Percentiles rank a stretch among this genome's conserved stretches.
Conservation (phyloP, 306 rosid species). For the Pyrus communis region DNA sequence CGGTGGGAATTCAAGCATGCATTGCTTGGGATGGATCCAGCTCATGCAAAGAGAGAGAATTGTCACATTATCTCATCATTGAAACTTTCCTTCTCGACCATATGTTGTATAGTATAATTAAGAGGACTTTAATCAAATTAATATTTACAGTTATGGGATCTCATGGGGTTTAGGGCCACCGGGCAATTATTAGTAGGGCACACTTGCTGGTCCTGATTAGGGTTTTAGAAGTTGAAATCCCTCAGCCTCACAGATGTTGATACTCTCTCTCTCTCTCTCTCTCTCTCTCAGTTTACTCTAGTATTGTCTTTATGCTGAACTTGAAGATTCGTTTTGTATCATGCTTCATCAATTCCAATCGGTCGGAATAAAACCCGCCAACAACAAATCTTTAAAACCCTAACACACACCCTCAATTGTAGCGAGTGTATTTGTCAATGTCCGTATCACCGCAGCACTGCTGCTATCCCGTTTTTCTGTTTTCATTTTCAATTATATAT, state of each 20-base stretch:
- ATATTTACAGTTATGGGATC: conserved; percentile 25
- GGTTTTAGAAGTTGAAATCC: conserved; percentile 20
- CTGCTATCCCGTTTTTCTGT: neutral
- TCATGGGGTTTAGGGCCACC: conserved; percentile 27
- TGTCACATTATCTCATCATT: too few relatives aligned
- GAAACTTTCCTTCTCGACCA: neutral
- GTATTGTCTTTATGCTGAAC: conserved; percentile 19
- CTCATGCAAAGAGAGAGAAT: too few relatives aligned
- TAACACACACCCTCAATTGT: neutral
- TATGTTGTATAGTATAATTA: neutral
- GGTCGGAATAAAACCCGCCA: conserved; percentile 80
- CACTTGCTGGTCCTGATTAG: conserved; percentile 41
- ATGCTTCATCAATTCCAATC: conserved; percentile 37
- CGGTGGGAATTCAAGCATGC: too few relatives aligned
- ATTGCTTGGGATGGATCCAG: too few relatives aligned
- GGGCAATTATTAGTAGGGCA: conserved; percentile 63
- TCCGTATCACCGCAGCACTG: neutral
- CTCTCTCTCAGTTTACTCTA: neutral
- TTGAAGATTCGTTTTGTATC: conserved; percentile 27
- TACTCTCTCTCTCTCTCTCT: neutral
- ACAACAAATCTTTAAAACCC: conserved; percentile 21
- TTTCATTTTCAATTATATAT: neutral
- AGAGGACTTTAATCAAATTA: conserved; percentile 19
- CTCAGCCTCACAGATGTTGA: neutral
- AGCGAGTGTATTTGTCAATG: neutral